Base-by-base conservation (phyloP, 2,329 filamentous ascomycete genomes). In the Rutstroemia sp. region DNA sequence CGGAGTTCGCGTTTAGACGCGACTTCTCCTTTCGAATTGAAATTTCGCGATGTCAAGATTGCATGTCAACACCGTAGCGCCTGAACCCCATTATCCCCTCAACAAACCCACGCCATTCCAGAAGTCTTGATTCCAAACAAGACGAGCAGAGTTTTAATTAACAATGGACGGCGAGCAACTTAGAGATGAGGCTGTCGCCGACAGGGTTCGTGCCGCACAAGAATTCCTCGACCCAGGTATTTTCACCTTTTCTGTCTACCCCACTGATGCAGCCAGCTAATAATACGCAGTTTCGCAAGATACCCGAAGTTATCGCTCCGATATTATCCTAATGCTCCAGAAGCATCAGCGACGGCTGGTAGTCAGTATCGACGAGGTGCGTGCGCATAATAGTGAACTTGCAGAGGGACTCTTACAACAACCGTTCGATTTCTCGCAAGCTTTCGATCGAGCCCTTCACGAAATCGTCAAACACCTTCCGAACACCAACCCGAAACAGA, bases 191-290 rank as follows among this genome's bases (percentile, higher is more conserved):
- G 89, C 87, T 63, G 84, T 87, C 66, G 82, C 84, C 65, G 86
- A 95, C 75, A 89, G 91, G 67, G 83, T 96, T 71, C 87, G 90
- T 66, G 83, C 87, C 62, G 91, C 90, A n/a, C 82, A 87, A 66
- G 92, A 96, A 71, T 96, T 97, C 69, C 83, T 97, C 45, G 92
- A 96, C 76, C 92, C 92, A 59, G 86, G 91, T 96, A 81, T 68
- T 86, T 72, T 25, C 38, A 46, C 19, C 39, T 17, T 23, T 39
- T 54, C 37, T 52, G 58, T 54, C 68, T 59, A 73, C 59, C 42
- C 37, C 23, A 30, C 10, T 49, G n/a, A 49, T 7, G 23, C 9
- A 45, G 34, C 9, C 16, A 34, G 46, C 23, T 34, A 21, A 17
- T 5, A 44, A 8, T 27, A 68, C 65, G 57, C 51, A 63, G 68